Evolutionary conservation across 2,329 filamentous ascomycete species (phyloP).

Genomic region (Thelonectria rubi): DNA sequence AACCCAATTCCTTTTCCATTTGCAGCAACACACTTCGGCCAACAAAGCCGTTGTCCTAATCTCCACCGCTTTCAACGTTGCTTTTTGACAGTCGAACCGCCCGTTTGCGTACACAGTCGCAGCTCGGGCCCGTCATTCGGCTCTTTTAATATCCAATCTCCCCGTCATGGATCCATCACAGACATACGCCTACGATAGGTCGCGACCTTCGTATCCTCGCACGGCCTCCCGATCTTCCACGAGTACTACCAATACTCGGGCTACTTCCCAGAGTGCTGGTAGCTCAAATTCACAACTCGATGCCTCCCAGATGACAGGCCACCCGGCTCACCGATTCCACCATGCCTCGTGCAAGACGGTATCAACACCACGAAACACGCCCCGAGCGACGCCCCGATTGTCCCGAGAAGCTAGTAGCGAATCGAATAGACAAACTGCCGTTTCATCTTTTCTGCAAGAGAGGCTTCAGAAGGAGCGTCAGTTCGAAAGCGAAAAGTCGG

Average conservation of each 20-base stretch:
- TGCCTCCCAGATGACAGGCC: slow-evolving; percentile 47
- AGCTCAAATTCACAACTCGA: slow-evolving; percentile 54
- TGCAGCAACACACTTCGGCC: neutral
- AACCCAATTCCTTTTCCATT: neutral
- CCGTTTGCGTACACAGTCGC: neutral
- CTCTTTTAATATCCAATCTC: neutral
- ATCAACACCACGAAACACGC: slow-evolving; percentile 48
- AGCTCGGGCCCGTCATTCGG: neutral
- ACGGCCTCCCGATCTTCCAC: slow-evolving; percentile 58
- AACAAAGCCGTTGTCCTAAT: slow-evolving; percentile 1
- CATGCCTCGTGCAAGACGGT: slow-evolving; percentile 50
- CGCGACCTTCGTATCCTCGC: slow-evolving; percentile 50
- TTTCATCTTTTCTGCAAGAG: slow-evolving; percentile 65
- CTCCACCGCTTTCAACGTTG: slow-evolving; percentile 3
- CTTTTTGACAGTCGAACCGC: neutral
- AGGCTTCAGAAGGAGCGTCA: slow-evolving; percentile 61
- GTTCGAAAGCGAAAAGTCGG: slow-evolving; percentile 56
- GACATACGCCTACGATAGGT: slow-evolving; percentile 38
- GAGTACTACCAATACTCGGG: slow-evolving; percentile 53
- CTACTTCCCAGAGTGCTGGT: slow-evolving; percentile 52
- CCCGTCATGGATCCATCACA: slow-evolving; percentile 45
- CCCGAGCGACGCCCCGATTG: slow-evolving; percentile 53
- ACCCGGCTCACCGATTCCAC: slow-evolving; percentile 52
- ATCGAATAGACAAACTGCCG: slow-evolving; percentile 49
- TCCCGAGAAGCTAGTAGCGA: slow-evolving; percentile 55